These are phyloP conservation scores for Mallotus nudiflorus DNA, from an alignment of 345 rosid species.

Conservation along the genomic window DNA sequence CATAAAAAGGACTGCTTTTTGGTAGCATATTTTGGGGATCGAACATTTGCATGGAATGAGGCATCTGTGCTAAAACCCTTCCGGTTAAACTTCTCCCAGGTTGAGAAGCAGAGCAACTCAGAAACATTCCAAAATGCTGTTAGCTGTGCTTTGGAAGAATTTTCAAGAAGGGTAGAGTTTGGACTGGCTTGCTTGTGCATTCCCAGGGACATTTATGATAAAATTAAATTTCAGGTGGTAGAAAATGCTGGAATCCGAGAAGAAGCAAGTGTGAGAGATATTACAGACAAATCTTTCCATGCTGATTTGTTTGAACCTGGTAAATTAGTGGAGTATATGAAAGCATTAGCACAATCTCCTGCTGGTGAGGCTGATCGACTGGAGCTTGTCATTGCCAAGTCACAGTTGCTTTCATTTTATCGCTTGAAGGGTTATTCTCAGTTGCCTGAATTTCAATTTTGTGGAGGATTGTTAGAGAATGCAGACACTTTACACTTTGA, in stretches of 20 bases:
- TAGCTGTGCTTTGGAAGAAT: constrained; percentile 63
- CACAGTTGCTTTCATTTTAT: constrained; percentile 57
- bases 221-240: constrained; percentile 46
- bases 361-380: constrained; percentile 47
- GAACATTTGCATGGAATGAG: constrained; percentile 79
- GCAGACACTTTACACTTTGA: constrained; percentile 27
- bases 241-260: constrained; percentile 57
- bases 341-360: constrained; percentile 53
- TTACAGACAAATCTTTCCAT: constrained; percentile 25
- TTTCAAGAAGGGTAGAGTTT: constrained; percentile 50
- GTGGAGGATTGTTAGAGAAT: constrained; percentile 38
- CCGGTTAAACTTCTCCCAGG: constrained; percentile 48
- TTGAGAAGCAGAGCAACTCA: constrained; percentile 56
- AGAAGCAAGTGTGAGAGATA: constrained; percentile 42
- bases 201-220: constrained; percentile 37
- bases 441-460: constrained; percentile 49
- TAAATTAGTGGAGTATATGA: constrained; percentile 49
- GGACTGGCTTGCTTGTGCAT: constrained; percentile 61
- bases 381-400: constrained; percentile 54
- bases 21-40: constrained; percentile 77
- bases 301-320: constrained; percentile 45
- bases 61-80: constrained; percentile 59
- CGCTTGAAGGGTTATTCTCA: constrained; percentile 46
- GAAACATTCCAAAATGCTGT: constrained; percentile 65
- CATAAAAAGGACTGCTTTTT: constrained; percentile 60